Evolutionary conservation across 257 asterid species (phyloP).

Genomic region (Penstemon eatonii): DNA sequence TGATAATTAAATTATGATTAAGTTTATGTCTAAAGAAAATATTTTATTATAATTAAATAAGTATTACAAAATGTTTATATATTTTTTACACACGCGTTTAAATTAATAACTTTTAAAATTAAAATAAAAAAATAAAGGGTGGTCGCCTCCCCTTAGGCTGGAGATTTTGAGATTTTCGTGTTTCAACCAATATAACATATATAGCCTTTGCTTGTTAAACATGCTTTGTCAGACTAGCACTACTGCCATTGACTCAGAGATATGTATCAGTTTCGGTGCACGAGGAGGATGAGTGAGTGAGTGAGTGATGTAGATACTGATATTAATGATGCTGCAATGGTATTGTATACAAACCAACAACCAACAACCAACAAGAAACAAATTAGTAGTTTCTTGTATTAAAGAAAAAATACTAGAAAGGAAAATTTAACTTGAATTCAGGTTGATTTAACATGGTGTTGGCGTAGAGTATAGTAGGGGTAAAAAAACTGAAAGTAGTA

Average conservation of each 20-base stretch:
- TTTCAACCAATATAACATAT: background rate
- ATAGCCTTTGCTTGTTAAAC: conserved; percentile 36
- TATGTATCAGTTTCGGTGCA: too few relatives aligned
- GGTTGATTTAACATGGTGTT: background rate
- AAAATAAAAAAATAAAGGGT: too few relatives aligned
- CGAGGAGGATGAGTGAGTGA: too few relatives aligned
- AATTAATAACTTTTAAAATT: too few relatives aligned
- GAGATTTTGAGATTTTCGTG: conserved; percentile 6
- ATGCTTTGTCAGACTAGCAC: conserved; percentile 35
- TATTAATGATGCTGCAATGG: conserved; percentile 11
- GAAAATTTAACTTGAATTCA: background rate
- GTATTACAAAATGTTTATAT: too few relatives aligned
- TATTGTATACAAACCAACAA: conserved; percentile 28
- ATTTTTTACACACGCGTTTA: too few relatives aligned
- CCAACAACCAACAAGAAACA: background rate
- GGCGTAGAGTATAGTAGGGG: conserved; percentile 20
- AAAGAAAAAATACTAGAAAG: background rate
- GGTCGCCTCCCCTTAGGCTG: too few relatives aligned
- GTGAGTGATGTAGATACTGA: conserved; percentile 17
- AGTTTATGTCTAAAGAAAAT: too few relatives aligned
- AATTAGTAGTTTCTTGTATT: background rate
- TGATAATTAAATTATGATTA: too few relatives aligned
- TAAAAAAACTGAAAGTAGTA: conserved; percentile 11
- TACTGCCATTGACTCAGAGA: conserved; percentile 23
- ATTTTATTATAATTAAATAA: too few relatives aligned